These are phyloP conservation scores for Fusarium nematophilum DNA, from an alignment of 2,329 filamentous ascomycete genomes.

Conservation along the genomic window DNA sequence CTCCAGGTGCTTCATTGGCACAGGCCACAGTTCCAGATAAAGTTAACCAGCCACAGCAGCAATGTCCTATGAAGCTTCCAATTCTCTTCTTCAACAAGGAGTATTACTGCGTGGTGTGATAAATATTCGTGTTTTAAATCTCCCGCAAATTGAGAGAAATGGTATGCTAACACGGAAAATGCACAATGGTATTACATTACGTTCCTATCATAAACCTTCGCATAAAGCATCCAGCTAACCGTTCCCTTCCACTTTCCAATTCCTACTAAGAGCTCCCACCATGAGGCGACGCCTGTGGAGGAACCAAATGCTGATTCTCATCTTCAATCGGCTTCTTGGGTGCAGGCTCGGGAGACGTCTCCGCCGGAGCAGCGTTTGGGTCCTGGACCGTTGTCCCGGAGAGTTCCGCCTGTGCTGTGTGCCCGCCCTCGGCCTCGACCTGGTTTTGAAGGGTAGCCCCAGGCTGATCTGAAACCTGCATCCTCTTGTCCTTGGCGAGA, in stretches of 20 bases:
- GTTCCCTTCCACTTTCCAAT: not conserved
- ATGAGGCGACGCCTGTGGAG: slow-evolving; percentile 14
- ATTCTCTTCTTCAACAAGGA: too few species aligned
- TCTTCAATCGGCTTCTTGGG: slow-evolving; percentile 18
- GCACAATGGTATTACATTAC: slow-evolving; percentile 23
- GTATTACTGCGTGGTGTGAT: too few species aligned
- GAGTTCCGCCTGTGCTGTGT: slow-evolving; percentile 37
- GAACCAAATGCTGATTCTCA: slow-evolving; percentile 22
- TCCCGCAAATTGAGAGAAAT: slow-evolving; percentile 7
- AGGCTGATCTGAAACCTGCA: slow-evolving; percentile 45
- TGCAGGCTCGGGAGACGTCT: slow-evolving; percentile 14
- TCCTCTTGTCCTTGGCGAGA: slow-evolving; percentile 51
- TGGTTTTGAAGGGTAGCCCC: slow-evolving; percentile 48
- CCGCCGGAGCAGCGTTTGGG: slow-evolving; percentile 16
- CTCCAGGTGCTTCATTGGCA: slow-evolving; percentile 1
- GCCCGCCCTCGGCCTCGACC: slow-evolving; percentile 44
- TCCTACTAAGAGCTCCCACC: slow-evolving; percentile 15
- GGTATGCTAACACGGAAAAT: not conserved
- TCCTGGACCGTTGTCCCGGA: slow-evolving; percentile 44
- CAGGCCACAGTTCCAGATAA: not conserved
- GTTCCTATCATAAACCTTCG: slow-evolving; percentile 2
- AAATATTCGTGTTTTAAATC: too few species aligned
- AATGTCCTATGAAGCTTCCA: too few species aligned
- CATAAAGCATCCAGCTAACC: not conserved
- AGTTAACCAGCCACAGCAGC: slow-evolving; percentile 1